Percentiles rank a stretch among this genome's conserved stretches.
Evolutionary conservation across 257 asterid species (phyloP).

Genomic region (Solanum bukasovii): DNA sequence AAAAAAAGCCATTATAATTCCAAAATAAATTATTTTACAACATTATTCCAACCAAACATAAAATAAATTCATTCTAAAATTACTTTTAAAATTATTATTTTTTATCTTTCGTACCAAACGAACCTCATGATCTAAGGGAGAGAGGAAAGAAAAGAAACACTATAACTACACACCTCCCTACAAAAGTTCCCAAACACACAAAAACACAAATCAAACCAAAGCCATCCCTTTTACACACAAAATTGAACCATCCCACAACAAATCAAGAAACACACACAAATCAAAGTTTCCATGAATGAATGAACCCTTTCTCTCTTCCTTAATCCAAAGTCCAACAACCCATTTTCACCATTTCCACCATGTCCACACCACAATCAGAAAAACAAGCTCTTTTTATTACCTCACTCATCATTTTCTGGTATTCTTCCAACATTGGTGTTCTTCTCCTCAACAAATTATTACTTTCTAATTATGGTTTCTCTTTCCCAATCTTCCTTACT

Average conservation of each 20-base stretch:
- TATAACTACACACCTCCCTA: neutral
- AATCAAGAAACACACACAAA: neutral
- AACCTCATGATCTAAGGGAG: neutral
- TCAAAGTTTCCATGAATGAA: neutral
- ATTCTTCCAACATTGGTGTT: constrained; percentile 80
- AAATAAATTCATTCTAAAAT: neutral
- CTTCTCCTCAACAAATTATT: constrained; percentile 83
- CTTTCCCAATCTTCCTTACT: constrained; percentile 82
- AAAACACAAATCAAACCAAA: neutral
- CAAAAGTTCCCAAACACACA: neutral
- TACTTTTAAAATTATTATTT: neutral
- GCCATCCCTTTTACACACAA: neutral
- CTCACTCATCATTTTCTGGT: constrained; percentile 58
- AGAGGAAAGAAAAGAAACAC: neutral
- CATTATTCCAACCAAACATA: neutral
- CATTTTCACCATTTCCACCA: neutral
- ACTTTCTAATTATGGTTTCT: constrained; percentile 75
- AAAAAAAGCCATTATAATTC: too few species aligned
- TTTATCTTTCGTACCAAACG: neutral
- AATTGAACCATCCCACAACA: neutral
- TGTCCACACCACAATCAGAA: constrained; percentile 27
- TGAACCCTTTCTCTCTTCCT: neutral
- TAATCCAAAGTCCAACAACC: constrained; percentile 13
- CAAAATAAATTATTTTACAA: neutral
- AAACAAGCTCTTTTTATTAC: constrained; percentile 42